These are phyloP conservation scores for Chenopodium suecicum DNA, from an alignment of 148 eudicot genomes.

Conservation along the genomic window DNA sequence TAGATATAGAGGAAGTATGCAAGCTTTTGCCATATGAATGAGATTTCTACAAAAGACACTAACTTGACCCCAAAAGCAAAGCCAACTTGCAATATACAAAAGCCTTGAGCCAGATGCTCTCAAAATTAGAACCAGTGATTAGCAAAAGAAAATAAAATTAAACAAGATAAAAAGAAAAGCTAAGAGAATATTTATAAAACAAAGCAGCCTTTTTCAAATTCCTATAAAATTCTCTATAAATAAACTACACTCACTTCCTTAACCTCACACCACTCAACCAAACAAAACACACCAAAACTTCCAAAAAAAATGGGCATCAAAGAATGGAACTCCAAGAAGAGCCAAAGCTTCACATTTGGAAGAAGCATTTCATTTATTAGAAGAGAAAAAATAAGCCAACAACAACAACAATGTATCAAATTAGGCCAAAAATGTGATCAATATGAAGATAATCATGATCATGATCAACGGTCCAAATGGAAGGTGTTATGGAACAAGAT, in stretches of 20 bases:
- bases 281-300: neutral
- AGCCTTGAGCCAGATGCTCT: conserved; percentile 6
- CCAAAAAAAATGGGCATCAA: conserved; percentile 33
- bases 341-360: conserved; percentile 46
- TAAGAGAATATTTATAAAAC: neutral
- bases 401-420: conserved; percentile 37
- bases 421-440: conserved; percentile 33
- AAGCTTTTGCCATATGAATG: no score
- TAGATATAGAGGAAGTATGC: no score
- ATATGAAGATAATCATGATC: neutral
- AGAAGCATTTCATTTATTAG: conserved; percentile 27
- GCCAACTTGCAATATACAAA: conserved; percentile 9
- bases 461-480: conserved; percentile 35
- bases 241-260: conserved; percentile 3
- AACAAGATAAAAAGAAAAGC: neutral
- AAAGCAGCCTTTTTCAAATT: conserved; percentile 4
- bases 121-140: conserved; percentile 11
- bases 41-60: neutral
- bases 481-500: conserved; percentile 46
- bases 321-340: conserved; percentile 36
- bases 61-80: conserved; percentile 1
- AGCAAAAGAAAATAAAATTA: neutral
- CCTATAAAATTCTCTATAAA: neutral
- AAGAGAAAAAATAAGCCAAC: conserved; percentile 17
- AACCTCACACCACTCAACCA: conserved; percentile 1